phyloP scores from a whole-genome alignment of 2,329 filamentous ascomycete species.

The Pezicula radicicola region DNA sequence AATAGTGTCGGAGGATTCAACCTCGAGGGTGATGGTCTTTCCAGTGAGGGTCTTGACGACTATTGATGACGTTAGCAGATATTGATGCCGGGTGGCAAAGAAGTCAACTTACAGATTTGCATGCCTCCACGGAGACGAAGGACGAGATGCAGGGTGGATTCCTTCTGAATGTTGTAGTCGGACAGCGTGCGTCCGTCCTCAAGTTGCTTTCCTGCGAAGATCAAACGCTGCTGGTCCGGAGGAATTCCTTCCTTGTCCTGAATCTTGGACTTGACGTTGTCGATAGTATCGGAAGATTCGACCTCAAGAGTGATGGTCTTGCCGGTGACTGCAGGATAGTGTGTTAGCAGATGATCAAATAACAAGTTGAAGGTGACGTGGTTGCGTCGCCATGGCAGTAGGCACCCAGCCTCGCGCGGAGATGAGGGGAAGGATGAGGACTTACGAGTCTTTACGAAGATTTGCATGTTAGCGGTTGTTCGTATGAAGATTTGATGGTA shows the following conservation, averaged over 20 bases:
- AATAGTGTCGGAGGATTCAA: conserved; percentile 86
- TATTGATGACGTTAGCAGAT: conserved; percentile 41
- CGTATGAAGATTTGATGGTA: neutral
- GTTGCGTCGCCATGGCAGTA: conserved; percentile 27
- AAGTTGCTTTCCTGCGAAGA: conserved; percentile 94
- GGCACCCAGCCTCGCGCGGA: conserved; percentile 46
- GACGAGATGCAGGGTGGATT: conserved; percentile 80
- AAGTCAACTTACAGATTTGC: conserved; percentile 59
- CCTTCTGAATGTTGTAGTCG: conserved; percentile 97
- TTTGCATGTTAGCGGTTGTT: conserved; percentile 66
- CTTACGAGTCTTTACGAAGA: conserved; percentile 96
- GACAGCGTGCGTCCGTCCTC: conserved; percentile 89
- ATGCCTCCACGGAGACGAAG: conserved; percentile 87
- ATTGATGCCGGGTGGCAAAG: conserved; percentile 55
- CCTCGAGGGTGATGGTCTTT: conserved; percentile 92
- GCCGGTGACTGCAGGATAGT: conserved; percentile 67
- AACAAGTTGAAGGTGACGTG: conserved; percentile 50
- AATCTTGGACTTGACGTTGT: conserved; percentile 96
- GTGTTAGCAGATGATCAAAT: conserved; percentile 71
- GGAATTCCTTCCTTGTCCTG: conserved; percentile 98
- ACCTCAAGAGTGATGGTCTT: conserved; percentile 93
- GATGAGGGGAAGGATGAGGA: conserved; percentile 31
- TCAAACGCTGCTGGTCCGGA: conserved; percentile 91
- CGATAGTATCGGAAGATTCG: conserved; percentile 85
- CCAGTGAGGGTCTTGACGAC: conserved; percentile 83